phyloP scores from a whole-genome alignment of 352 stramenopile species.

The Pythium guiyangense region DNA sequence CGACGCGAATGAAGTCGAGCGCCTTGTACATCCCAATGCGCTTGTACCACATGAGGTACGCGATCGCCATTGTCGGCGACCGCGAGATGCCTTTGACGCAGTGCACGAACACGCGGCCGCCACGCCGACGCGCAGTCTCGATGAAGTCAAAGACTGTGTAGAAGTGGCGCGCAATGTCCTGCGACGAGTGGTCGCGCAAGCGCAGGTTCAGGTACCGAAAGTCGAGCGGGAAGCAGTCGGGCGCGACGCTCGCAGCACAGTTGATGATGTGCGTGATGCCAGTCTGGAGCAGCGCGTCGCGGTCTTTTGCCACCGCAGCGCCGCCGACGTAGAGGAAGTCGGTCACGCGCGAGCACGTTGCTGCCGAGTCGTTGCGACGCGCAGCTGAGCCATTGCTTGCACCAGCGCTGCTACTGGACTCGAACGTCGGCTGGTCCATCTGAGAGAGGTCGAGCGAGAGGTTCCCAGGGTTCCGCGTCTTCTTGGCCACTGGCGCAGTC shows the following conservation, averaged over 20 bases:
- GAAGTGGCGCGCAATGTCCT: constrained; percentile 84
- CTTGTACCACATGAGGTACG: constrained; percentile 89
- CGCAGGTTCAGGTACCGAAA: constrained; percentile 85
- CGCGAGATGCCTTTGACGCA: constrained; percentile 87
- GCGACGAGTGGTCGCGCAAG: constrained; percentile 85
- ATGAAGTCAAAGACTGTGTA: constrained; percentile 90
- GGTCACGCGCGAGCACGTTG: constrained; percentile 73
- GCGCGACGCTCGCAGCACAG: constrained; percentile 72
- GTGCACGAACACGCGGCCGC: constrained; percentile 82
- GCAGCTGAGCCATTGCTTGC: constrained; percentile 6
- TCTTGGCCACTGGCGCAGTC: constrained; percentile 18
- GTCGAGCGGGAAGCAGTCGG: constrained; percentile 66
- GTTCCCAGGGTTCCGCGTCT: constrained; percentile 75
- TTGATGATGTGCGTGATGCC: constrained; percentile 91
- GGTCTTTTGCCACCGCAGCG: constrained; percentile 73
- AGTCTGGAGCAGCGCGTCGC: constrained; percentile 49
- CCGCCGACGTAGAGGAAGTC: constrained; percentile 89
- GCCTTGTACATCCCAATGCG: constrained; percentile 76
- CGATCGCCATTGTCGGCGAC: constrained; percentile 85
- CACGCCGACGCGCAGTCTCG: constrained; percentile 55
- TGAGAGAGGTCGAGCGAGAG: constrained; percentile 79
- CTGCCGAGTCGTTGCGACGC: constrained; percentile 53
- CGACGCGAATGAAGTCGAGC: constrained; percentile 72
- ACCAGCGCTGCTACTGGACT: constrained; percentile 14
- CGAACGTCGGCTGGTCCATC: constrained; percentile 43